Percentiles rank a stretch among this genome's conserved stretches.
These are phyloP conservation scores for Xylaria sp. DNA, from an alignment of 2,329 filamentous ascomycete genomes.

Conservation along the genomic window DNA sequence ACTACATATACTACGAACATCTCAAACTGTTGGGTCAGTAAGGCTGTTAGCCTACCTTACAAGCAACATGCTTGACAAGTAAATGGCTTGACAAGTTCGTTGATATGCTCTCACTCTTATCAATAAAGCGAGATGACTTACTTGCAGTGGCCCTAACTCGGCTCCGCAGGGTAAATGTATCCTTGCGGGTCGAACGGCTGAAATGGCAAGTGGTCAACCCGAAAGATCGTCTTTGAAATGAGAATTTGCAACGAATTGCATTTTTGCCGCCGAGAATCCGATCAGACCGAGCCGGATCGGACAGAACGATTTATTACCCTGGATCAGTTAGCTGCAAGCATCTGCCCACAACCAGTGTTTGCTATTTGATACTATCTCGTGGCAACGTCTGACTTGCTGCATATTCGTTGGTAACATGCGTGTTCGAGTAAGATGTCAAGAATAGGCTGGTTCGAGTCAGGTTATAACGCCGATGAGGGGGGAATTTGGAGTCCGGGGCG, in stretches of 20 bases:
- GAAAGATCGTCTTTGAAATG: not conserved
- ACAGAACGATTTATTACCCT: slow-evolving; percentile 3
- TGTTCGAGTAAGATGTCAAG: not conserved
- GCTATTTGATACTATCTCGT: slow-evolving; percentile 12
- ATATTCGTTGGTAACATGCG: slow-evolving; percentile 1
- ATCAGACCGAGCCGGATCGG: slow-evolving; percentile 18
- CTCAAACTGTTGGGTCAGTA: not conserved
- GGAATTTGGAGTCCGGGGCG: slow-evolving; percentile 8
- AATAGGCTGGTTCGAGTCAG: slow-evolving; percentile 1
- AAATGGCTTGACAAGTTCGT: not conserved
- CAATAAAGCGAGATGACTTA: not conserved
- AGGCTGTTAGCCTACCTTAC: not conserved
- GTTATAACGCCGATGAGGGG: slow-evolving; percentile 9
- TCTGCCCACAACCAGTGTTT: slow-evolving; percentile 25
- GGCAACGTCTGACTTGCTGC: slow-evolving; percentile 32
- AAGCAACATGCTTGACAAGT: not conserved
- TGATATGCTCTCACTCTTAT: not conserved
- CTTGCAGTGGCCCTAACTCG: not conserved
- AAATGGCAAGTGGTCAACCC: not conserved
- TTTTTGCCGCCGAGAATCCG: slow-evolving; percentile 4
- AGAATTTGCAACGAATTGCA: not conserved
- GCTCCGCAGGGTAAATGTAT: not conserved
- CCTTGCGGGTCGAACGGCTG: slow-evolving; percentile 7
- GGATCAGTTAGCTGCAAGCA: slow-evolving; percentile 15
- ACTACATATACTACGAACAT: not conserved